Conservation (phyloP, 2,329 filamentous ascomycete species). For the Coleophoma cylindrospora region DNA sequence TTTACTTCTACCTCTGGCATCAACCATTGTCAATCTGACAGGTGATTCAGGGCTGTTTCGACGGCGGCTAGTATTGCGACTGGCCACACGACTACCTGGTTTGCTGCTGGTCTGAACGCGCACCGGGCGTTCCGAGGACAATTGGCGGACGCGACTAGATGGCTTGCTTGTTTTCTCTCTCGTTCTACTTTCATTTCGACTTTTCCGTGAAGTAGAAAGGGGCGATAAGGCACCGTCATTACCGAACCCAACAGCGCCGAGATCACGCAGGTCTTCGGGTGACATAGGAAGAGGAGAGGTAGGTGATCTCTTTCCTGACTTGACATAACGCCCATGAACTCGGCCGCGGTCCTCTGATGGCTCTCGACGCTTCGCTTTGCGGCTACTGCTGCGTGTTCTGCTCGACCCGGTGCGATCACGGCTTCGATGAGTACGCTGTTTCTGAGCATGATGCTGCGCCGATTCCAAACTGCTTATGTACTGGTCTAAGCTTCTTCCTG, state of each 20-base stretch:
- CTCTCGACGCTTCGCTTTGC: constrained; percentile 49
- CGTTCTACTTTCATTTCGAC: constrained; percentile 17
- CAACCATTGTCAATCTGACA: constrained; percentile 26
- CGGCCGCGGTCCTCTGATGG: constrained; percentile 68
- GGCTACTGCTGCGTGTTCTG: constrained; percentile 40
- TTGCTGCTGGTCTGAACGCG: constrained; percentile 13
- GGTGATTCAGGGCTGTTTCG: constrained; percentile 29
- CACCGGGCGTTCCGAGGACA: constrained; percentile 19
- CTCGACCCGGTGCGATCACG: constrained; percentile 42
- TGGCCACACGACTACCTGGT: constrained; percentile 26
- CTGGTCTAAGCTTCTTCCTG: constrained; percentile 67
- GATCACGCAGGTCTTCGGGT: constrained; percentile 71
- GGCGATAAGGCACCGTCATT: constrained; percentile 23
- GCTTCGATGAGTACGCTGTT: constrained; percentile 41
- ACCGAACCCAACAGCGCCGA: constrained; percentile 35
- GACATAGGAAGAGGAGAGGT: constrained; percentile 95
- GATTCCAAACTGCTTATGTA: constrained; percentile 85
- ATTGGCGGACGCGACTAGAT: constrained; percentile 24
- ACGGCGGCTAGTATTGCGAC: constrained; percentile 31
- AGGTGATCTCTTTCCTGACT: constrained; percentile 77
- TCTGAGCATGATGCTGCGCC: constrained; percentile 58
- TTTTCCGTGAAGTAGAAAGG: constrained; percentile 2
- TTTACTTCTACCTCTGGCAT: constrained; percentile 53
- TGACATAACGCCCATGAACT: constrained; percentile 60
- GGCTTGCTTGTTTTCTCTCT: constrained; percentile 29